phyloP scores from a whole-genome alignment of 768 basidiomycete genomes.

The Neoboletus subvelutipes region DNA sequence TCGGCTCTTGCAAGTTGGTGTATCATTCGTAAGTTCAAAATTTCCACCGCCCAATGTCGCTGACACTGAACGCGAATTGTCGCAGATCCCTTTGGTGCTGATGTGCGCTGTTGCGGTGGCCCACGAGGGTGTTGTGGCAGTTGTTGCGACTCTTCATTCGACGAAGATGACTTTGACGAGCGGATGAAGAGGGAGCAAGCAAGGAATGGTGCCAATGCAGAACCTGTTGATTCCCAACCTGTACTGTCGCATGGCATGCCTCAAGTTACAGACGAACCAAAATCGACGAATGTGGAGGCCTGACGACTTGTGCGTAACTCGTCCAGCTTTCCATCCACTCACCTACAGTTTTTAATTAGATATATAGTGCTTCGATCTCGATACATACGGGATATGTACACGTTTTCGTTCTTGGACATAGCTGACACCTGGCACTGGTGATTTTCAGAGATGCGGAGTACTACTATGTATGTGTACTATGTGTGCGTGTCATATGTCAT shows the following conservation, averaged over 20 bases:
- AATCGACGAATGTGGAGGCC: neutral
- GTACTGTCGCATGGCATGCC: slow-evolving; percentile 21
- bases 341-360: neutral
- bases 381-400: neutral
- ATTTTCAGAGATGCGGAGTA: neutral
- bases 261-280: slow-evolving; percentile 3
- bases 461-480: neutral
- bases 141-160: slow-evolving; percentile 30
- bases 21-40: slow-evolving; percentile 22
- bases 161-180: slow-evolving; percentile 32
- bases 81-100: slow-evolving; percentile 26
- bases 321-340: neutral
- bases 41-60: neutral
- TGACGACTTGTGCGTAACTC: neutral
- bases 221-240: slow-evolving; percentile 25
- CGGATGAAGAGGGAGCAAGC: slow-evolving; percentile 26
- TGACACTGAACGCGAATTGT: neutral
- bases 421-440: neutral
- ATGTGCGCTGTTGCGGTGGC: slow-evolving; percentile 26
- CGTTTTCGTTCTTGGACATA: neutral
- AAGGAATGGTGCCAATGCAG: slow-evolving; percentile 8
- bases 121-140: slow-evolving; percentile 28
- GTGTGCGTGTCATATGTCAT: no score
- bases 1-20: slow-evolving; percentile 25
- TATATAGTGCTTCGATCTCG: neutral